These are phyloP conservation scores for Dioscorea alata DNA, from an alignment of 106 monocot species.

Conservation along the genomic window DNA sequence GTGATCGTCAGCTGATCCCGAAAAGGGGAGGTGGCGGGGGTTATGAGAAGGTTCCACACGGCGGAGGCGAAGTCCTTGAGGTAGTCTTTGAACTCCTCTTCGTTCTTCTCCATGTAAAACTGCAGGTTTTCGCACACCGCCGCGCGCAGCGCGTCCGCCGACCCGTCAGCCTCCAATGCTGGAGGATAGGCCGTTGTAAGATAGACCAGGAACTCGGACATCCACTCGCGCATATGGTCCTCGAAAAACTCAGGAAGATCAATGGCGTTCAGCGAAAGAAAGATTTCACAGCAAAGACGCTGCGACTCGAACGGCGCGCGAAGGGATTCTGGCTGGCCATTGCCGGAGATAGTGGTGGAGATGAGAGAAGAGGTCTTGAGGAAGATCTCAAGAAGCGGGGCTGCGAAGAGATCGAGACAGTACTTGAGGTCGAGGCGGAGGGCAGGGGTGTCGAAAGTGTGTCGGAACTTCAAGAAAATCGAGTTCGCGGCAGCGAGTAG, in stretches of 20 bases:
- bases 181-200: conserved; percentile 43
- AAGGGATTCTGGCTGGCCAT: conserved; percentile 12
- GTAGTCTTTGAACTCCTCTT: conserved; percentile 88
- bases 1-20: conserved; percentile 80
- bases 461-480: conserved; percentile 79
- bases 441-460: conserved; percentile 48
- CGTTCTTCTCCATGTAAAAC: conserved; percentile 96
- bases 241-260: conserved; percentile 97
- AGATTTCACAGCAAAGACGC: conserved; percentile 89
- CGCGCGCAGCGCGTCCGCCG: conserved; percentile 58
- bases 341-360: conserved; percentile 10
- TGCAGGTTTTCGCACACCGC: conserved; percentile 87
- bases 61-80: conserved; percentile 69
- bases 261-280: conserved; percentile 81
- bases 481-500: conserved; percentile 70
- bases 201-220: conserved; percentile 66
- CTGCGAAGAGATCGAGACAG: conserved; percentile 76
- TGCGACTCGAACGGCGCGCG: conserved; percentile 67
- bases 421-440: conserved; percentile 89
- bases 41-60: conserved; percentile 70
- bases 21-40: conserved; percentile 23
- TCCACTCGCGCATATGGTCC: conserved; percentile 98
- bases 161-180: conserved; percentile 59
- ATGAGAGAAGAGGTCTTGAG: conserved; percentile 47
- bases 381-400: conserved; percentile 82